These are phyloP conservation scores for Vinca major DNA, from an alignment of 305 asterid species.

Conservation along the genomic window DNA sequence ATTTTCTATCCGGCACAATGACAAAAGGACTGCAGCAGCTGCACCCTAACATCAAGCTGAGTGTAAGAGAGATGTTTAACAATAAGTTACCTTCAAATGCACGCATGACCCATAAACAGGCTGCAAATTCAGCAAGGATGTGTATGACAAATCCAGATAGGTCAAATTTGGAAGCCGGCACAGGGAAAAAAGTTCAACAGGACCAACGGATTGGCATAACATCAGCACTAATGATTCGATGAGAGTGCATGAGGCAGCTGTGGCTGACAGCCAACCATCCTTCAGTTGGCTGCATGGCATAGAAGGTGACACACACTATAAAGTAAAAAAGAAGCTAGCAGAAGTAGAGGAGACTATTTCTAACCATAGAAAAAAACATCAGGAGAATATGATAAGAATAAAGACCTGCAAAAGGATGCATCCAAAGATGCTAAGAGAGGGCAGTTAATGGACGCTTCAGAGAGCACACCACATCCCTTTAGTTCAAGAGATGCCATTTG, in stretches of 20 bases:
- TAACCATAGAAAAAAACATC: slow-evolving; percentile 18
- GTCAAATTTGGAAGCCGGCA: slow-evolving; percentile 61
- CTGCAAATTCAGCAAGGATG: slow-evolving; percentile 74
- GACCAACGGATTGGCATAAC: slow-evolving; percentile 87
- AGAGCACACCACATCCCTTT: slow-evolving; percentile 91
- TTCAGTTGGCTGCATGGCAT: slow-evolving; percentile 58
- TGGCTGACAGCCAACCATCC: slow-evolving; percentile 89
- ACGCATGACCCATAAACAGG: slow-evolving; percentile 71
- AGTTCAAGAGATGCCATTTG: slow-evolving; percentile 84
- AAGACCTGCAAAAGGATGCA: slow-evolving; percentile 96
- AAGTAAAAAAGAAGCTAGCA: not conserved
- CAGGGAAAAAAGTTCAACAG: slow-evolving; percentile 66
- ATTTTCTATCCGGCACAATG: not conserved
- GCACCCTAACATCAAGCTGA: not conserved
- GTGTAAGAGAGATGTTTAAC: not conserved
- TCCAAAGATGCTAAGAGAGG: slow-evolving; percentile 81
- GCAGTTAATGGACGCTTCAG: slow-evolving; percentile 75
- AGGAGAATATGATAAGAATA: no score
- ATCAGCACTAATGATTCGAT: slow-evolving; percentile 36
- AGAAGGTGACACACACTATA: not conserved
- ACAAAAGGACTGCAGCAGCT: not conserved
- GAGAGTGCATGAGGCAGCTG: slow-evolving; percentile 63
- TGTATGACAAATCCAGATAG: slow-evolving; percentile 81
- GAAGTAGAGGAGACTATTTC: not conserved
- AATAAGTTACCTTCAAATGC: slow-evolving; percentile 54